Percentiles rank a stretch among this genome's conserved stretches.
These are phyloP conservation scores for Nicotiana tabacum DNA, from an alignment of 257 asterid genomes.

Conservation along the genomic window DNA sequence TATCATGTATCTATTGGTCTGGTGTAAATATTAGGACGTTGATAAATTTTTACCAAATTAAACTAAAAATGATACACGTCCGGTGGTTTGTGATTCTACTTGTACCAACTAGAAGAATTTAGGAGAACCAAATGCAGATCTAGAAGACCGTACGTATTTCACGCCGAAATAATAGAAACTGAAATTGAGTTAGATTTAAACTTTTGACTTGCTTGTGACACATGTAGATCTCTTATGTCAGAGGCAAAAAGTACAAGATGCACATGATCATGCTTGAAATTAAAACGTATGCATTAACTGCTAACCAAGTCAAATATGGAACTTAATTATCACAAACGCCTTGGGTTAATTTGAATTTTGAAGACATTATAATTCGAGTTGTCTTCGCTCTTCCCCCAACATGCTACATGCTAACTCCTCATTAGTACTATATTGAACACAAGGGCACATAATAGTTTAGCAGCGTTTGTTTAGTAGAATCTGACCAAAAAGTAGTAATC, in stretches of 20 bases:
- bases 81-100: neutral
- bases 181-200: neutral
- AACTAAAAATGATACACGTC: neutral
- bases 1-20: too few species aligned
- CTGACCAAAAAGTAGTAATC: neutral
- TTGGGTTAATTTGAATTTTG: neutral
- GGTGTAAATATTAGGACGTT: fast-evolving
- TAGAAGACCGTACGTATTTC: neutral
- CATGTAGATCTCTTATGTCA: neutral
- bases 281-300: neutral
- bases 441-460: neutral
- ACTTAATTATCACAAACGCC: neutral
- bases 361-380: neutral
- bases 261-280: neutral
- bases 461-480: neutral
- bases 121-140: neutral
- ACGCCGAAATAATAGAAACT: neutral
- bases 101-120: neutral
- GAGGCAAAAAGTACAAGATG: neutral
- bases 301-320: neutral
- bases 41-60: neutral
- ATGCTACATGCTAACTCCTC: neutral
- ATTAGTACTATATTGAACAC: neutral
- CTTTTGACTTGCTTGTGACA: neutral
- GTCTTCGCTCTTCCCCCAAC: neutral